phyloP scores from a whole-genome alignment of 2,329 filamentous ascomycete genomes.

The Sarocladiaceae sp. region DNA sequence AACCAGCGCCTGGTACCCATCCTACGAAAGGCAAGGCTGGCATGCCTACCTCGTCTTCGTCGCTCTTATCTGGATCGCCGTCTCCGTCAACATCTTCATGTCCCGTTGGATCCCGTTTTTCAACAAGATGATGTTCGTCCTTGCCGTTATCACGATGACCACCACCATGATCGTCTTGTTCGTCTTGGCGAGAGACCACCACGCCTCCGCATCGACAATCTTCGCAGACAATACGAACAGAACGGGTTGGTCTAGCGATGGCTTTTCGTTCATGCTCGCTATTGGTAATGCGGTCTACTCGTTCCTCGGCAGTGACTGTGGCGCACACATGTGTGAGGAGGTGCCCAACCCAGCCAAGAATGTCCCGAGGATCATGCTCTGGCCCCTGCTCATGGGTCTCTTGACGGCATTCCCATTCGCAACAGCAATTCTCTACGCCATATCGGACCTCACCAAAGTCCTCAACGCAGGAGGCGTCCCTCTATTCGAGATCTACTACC shows the following conservation, averaged over 20 bases:
- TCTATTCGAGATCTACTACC: slow-evolving; percentile 57
- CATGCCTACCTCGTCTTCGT: slow-evolving; percentile 68
- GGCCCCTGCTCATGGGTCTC: slow-evolving; percentile 1
- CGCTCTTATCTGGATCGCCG: slow-evolving; percentile 52
- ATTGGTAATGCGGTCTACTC: slow-evolving; percentile 12
- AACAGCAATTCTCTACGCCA: not conserved
- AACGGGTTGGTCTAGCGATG: slow-evolving; percentile 7
- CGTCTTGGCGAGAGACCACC: not conserved
- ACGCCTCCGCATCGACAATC: not conserved
- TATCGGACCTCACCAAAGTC: slow-evolving; percentile 43
- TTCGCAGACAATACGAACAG: not conserved
- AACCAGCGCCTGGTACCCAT: slow-evolving; percentile 30
- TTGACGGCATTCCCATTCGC: slow-evolving; percentile 4
- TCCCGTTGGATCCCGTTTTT: slow-evolving; percentile 7
- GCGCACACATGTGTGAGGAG: slow-evolving; percentile 20
- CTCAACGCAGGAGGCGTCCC: slow-evolving; percentile 54
- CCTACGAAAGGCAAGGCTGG: slow-evolving; percentile 53
- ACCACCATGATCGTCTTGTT: slow-evolving; percentile 4
- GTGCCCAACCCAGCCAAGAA: slow-evolving; percentile 18
- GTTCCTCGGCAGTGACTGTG: slow-evolving; percentile 18
- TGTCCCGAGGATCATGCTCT: slow-evolving; percentile 6
- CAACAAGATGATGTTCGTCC: slow-evolving; percentile 8
- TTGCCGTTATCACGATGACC: slow-evolving; percentile 7
- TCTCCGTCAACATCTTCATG: slow-evolving; percentile 58
- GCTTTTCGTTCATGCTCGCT: slow-evolving; percentile 4